Conservation (phyloP, 805 yeast genomes). For the Saccharomycopsis amapae region DNA sequence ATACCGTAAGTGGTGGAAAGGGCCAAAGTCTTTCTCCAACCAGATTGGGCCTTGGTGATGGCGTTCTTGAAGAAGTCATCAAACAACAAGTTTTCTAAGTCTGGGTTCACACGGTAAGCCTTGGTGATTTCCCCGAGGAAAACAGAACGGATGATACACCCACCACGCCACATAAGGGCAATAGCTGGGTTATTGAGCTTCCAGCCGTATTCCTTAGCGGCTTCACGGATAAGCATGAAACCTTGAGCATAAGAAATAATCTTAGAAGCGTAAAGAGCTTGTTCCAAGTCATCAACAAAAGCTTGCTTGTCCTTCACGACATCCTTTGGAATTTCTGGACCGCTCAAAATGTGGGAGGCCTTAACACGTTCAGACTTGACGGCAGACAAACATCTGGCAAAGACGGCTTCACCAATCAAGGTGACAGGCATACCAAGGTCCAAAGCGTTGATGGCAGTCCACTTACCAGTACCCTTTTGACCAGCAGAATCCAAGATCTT, state of each 20-base stretch:
- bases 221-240: conserved; percentile 98
- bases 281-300: conserved; percentile 91
- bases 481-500: conserved; percentile 96
- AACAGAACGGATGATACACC: conserved; percentile 98
- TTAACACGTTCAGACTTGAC: conserved; percentile 83
- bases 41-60: conserved; percentile 83
- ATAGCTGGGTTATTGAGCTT: conserved; percentile 95
- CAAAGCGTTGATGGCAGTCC: conserved; percentile 98
- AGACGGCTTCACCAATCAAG: conserved; percentile 97
- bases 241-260: conserved; percentile 98
- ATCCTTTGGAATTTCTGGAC: conserved; percentile 65
- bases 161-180: conserved; percentile 99
- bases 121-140: conserved; percentile 95
- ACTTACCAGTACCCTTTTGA: conserved; percentile 99
- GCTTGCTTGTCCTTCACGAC: conserved; percentile 67
- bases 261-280: conserved; percentile 97
- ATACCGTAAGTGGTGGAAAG: conserved; percentile 79
- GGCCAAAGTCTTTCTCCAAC: conserved; percentile 88
- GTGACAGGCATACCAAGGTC: conserved; percentile 99
- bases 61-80: conserved; percentile 92
- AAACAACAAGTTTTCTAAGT: conserved; percentile 91
- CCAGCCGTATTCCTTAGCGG: conserved; percentile 96
- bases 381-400: conserved; percentile 92
- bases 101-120: conserved; percentile 91
- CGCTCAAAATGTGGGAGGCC: conserved; percentile 73